A percentile compares a stretch with the other conserved stretches of the same genome.
These are phyloP conservation scores for Lasiodiplodia gonubiensis DNA, from an alignment of 2,329 filamentous ascomycete species.

Conservation along the genomic window DNA sequence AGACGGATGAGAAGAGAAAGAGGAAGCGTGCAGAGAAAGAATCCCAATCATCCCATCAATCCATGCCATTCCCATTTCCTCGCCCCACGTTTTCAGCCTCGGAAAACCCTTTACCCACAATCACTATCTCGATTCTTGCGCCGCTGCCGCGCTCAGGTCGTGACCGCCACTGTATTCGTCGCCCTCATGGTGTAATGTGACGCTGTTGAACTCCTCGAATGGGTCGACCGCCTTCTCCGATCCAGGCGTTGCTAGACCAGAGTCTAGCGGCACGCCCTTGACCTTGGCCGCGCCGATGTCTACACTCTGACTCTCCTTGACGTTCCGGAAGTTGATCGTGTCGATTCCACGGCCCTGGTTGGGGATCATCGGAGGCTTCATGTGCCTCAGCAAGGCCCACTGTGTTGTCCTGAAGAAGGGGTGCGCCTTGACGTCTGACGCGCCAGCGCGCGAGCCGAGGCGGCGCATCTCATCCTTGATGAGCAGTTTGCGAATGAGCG, in stretches of 20 bases:
- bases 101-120: neutral
- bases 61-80: slow-evolving; percentile 29
- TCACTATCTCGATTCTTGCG: slow-evolving; percentile 14
- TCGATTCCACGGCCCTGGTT: slow-evolving; percentile 89
- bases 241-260: slow-evolving; percentile 81
- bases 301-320: slow-evolving; percentile 95
- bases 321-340: slow-evolving; percentile 95
- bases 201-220: slow-evolving; percentile 98
- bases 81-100: slow-evolving; percentile 3
- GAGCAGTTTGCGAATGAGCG: slow-evolving; percentile 90
- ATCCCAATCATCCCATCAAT: slow-evolving; percentile 29
- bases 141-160: slow-evolving; percentile 13
- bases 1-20: slow-evolving; percentile 3
- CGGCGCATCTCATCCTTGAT: slow-evolving; percentile 98
- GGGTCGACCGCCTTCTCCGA: slow-evolving; percentile 78
- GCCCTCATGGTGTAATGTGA: slow-evolving; percentile 94
- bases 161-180: slow-evolving; percentile 61
- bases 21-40: slow-evolving; percentile 4
- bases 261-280: slow-evolving; percentile 86
- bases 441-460: slow-evolving; percentile 89
- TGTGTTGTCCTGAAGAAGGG: slow-evolving; percentile 96
- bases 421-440: slow-evolving; percentile 94
- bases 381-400: slow-evolving; percentile 95
- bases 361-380: slow-evolving; percentile 96
- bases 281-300: slow-evolving; percentile 67